Conservation (phyloP, 257 asterid species). For the Solanum raphanifolium region DNA sequence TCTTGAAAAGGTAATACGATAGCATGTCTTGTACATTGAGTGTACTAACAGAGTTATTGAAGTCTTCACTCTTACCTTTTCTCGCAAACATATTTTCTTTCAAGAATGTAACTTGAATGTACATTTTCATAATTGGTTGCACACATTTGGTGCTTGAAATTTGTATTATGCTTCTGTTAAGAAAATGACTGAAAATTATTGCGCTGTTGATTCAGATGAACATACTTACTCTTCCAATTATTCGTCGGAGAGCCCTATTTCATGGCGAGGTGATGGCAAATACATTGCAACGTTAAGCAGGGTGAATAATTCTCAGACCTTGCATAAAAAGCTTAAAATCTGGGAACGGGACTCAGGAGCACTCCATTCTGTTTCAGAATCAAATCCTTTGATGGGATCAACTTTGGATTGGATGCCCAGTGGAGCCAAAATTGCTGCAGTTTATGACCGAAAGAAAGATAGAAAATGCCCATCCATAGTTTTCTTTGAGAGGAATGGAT, state of each 20-base stretch:
- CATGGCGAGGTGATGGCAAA: slow-evolving; percentile 96
- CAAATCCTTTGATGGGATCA: slow-evolving; percentile 67
- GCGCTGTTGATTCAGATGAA: slow-evolving; percentile 38
- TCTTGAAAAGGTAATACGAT: not conserved
- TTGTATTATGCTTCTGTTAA: not conserved
- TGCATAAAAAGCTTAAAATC: slow-evolving; percentile 62
- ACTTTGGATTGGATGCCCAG: slow-evolving; percentile 74
- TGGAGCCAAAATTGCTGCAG: slow-evolving; percentile 79
- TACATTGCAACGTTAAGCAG: slow-evolving; percentile 68
- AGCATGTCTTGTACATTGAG: not conserved
- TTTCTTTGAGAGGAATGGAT: slow-evolving; percentile 81
- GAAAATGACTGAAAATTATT: not conserved
- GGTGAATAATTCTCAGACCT: slow-evolving; percentile 37
- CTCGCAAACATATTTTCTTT: not conserved
- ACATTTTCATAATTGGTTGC: not conserved
- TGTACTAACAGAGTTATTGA: not conserved
- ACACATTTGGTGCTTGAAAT: not conserved
- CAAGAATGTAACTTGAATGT: not conserved
- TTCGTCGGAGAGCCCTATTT: slow-evolving; percentile 41
- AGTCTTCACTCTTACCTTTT: not conserved
- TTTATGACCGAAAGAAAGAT: slow-evolving; percentile 42
- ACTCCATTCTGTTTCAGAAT: slow-evolving; percentile 71
- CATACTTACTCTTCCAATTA: slow-evolving; percentile 30
- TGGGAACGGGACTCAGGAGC: slow-evolving; percentile 96
- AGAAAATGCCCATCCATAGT: slow-evolving; percentile 56